phyloP scores from a whole-genome alignment of 495 filamentous ascomycete genomes.

The Hypomontagnella monticulosa region DNA sequence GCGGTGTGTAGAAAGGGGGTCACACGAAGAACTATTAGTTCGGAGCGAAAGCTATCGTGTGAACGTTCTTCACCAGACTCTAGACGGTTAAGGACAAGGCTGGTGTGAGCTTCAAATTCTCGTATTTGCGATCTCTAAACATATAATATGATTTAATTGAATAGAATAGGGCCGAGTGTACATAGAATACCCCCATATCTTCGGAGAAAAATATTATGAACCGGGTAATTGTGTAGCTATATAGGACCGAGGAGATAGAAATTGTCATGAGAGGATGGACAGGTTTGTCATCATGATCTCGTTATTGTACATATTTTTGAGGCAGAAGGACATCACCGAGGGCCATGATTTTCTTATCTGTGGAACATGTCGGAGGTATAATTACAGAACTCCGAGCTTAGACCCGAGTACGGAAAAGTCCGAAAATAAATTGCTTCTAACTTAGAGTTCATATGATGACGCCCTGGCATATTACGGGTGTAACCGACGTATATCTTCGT shows the following conservation, averaged over 20 bases:
- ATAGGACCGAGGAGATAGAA: constrained; percentile 3
- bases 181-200: constrained; percentile 3
- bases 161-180: constrained; percentile 4
- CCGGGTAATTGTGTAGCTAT: background rate
- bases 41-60: constrained; percentile 66
- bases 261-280: constrained; percentile 23
- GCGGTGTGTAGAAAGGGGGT: constrained; percentile 70
- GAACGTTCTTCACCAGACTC: constrained; percentile 60
- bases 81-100: constrained; percentile 35
- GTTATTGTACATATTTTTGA: background rate
- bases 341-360: background rate
- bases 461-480: too few species aligned
- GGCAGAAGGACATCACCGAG: background rate
- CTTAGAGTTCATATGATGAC: too few species aligned
- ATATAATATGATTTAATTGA: background rate
- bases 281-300: constrained; percentile 9
- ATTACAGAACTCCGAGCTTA: too few species aligned
- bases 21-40: constrained; percentile 71
- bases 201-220: constrained; percentile 1
- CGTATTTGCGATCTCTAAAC: constrained; percentile 4
- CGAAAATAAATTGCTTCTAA: too few species aligned
- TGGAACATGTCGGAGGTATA: background rate
- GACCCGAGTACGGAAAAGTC: too few species aligned
- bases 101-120: background rate
- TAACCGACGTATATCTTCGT: too few species aligned